A percentile compares a stretch with the other conserved stretches of the same genome.
These are phyloP conservation scores for Puccinia polysora DNA, from an alignment of 1,284 basidiomycete species.

Conservation along the genomic window DNA sequence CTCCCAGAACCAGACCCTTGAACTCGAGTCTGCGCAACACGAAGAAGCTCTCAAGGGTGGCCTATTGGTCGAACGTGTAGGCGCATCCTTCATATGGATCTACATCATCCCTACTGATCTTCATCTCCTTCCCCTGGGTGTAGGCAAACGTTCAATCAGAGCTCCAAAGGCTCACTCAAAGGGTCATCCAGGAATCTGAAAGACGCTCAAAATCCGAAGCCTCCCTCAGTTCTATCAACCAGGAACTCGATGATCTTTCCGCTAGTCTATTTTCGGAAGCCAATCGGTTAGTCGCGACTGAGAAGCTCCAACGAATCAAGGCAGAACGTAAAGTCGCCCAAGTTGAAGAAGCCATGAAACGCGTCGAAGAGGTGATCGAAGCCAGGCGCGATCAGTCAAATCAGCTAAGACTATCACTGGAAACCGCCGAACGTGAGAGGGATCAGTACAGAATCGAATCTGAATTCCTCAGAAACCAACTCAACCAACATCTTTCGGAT, in stretches of 20 bases:
- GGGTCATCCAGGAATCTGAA: constrained; percentile 80
- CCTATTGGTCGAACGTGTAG: constrained; percentile 69
- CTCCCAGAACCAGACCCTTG: constrained; percentile 64
- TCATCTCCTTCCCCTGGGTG: background rate
- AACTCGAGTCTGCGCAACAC: constrained; percentile 70
- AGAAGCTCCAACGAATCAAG: constrained; percentile 66
- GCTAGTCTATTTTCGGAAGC: constrained; percentile 60
- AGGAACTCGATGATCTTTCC: constrained; percentile 77
- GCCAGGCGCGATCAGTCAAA: constrained; percentile 82
- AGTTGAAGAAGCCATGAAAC: constrained; percentile 72
- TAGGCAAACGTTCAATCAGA: constrained; percentile 80
- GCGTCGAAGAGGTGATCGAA: constrained; percentile 78
- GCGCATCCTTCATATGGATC: background rate
- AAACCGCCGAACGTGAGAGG: constrained; percentile 37
- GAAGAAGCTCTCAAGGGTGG: constrained; percentile 72
- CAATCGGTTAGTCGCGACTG: constrained; percentile 67
- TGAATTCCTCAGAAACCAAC: constrained; percentile 44
- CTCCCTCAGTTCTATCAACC: constrained; percentile 69
- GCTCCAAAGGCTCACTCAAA: constrained; percentile 87
- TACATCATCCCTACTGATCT: background rate
- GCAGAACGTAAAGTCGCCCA: constrained; percentile 77
- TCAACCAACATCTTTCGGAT: background rate
- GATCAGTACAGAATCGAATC: constrained; percentile 28
- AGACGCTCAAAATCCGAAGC: constrained; percentile 85
- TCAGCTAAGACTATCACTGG: constrained; percentile 53